Percentiles rank a stretch among this genome's conserved stretches.
phyloP scores from a whole-genome alignment of 2,329 filamentous ascomycete species.

The Aspergillus carbonarius region DNA sequence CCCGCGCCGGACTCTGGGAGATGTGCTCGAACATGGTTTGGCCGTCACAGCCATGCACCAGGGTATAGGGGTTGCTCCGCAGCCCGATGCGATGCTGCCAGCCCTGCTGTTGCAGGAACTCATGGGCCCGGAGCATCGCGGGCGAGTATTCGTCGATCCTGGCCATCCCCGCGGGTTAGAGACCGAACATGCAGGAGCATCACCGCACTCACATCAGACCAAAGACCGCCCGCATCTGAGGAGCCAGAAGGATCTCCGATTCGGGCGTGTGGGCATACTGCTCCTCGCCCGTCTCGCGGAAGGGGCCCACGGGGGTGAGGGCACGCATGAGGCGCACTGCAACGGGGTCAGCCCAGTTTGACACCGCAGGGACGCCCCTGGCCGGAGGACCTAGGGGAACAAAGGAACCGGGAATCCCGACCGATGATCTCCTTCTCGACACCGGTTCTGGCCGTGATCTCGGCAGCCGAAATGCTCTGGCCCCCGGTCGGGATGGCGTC shows the following conservation, averaged over 20 bases:
- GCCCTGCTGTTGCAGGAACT: constrained; percentile 17
- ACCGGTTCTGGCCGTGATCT: constrained; percentile 11
- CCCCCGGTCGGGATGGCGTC: constrained; percentile 22
- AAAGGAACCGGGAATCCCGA: background rate
- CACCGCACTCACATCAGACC: constrained; percentile 11
- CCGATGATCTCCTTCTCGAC: constrained; percentile 12
- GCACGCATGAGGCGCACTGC: constrained; percentile 23
- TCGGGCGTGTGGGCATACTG: constrained; percentile 22
- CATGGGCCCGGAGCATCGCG: constrained; percentile 14
- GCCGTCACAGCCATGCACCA: constrained; percentile 16
- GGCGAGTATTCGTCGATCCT: constrained; percentile 17
- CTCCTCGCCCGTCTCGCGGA: constrained; percentile 18
- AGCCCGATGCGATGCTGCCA: constrained; percentile 16
- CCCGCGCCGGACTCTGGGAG: constrained; percentile 10
- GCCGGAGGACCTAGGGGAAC: too few species aligned
- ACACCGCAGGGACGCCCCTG: background rate
- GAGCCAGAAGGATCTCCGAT: constrained; percentile 18
- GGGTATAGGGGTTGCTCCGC: constrained; percentile 19
- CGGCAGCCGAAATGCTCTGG: constrained; percentile 10
- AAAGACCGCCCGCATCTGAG: constrained; percentile 15
- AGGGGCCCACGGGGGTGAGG: constrained; percentile 18
- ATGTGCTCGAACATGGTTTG: constrained; percentile 21
- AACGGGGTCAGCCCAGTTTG: background rate
- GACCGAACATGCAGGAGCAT: background rate
- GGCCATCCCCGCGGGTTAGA: background rate